Evolutionary conservation across 1,139 yeast species (phyloP), one percentile per base, ranked within the genome.

Genomic region (Zygoascus sp.): DNA sequence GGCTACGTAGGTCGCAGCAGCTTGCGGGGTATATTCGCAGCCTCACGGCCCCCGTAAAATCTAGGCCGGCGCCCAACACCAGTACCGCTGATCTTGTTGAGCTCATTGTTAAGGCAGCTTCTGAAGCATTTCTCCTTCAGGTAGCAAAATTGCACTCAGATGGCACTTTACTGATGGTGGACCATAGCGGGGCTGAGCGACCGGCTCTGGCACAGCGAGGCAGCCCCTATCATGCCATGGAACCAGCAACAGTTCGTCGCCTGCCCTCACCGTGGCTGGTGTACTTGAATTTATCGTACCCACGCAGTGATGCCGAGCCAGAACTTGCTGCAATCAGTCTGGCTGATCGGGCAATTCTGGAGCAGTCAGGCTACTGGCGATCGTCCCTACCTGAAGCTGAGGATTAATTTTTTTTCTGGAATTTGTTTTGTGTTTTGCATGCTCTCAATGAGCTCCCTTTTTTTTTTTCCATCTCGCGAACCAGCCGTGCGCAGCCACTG

Each of bases 51-150:
- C n/a, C n/a, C n/a, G n/a, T n/a, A n/a, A n/a, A n/a, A n/a, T n/a
- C n/a, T n/a, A n/a, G n/a, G n/a, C 6, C 15, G 13, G 19, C 45
- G 21, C 5, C 37, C 13, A 28, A 40, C 7, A 35, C 28, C 22
- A 32, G 25, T 19, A 39, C 41, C 3, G 22, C 39, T 15, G 44
- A 42, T 21, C 35, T 47, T 9, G 46, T 32, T 9, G 47, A 44
- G n/a, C 42, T 45, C 9, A 45, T 55, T 21, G 45, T 50, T 15
- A 43, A 47, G 11, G 44, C 51, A 27, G 45, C 54, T 21, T 46
- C 52, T 30, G 46, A 46, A 23, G 49, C 57, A 32, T 51, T 40
- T 46, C 53, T 53, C 22, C 42, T 51, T 13, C 53, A 55, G 40
- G 47, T 53, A 8, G 58, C 56, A 9, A 53, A 52, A 21, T 11